Evolutionary conservation across 139 green algal genomes (phyloP).

Genomic region (Dunaliella primolecta): DNA sequence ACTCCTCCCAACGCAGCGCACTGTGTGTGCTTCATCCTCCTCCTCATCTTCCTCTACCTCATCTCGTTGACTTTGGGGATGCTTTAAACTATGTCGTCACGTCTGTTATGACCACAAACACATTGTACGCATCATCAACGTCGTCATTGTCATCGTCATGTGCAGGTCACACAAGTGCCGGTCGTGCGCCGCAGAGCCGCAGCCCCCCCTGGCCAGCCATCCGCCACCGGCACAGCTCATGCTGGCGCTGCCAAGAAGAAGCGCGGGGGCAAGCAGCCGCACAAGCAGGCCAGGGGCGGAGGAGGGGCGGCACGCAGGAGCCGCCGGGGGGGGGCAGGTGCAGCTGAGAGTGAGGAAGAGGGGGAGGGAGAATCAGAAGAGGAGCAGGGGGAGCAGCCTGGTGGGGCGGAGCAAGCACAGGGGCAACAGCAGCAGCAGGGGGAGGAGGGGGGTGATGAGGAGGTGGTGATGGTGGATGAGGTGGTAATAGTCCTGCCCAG

Average conservation of each 20-base stretch:
- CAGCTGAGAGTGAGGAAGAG: not conserved
- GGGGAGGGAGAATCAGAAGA: conserved; percentile 14
- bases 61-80: no score
- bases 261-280: not conserved
- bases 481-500: not conserved
- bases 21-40: no score
- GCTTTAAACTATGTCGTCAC: no score
- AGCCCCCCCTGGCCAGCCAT: not conserved
- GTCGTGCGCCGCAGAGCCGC: not conserved
- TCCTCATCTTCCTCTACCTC: no score
- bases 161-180: not conserved
- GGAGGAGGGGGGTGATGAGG: conserved; percentile 5
- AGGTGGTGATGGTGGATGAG: conserved; percentile 10
- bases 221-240: not conserved
- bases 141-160: no score
- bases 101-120: no score
- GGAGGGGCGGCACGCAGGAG: not conserved
- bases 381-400: not conserved
- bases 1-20: no score
- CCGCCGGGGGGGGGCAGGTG: not conserved
- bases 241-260: not conserved
- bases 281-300: not conserved
- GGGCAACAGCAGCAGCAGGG: not conserved
- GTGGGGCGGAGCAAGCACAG: not conserved
- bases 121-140: no score